phyloP scores from a whole-genome alignment of 2,329 filamentous ascomycete species.

The Ophiostoma ulmi region DNA sequence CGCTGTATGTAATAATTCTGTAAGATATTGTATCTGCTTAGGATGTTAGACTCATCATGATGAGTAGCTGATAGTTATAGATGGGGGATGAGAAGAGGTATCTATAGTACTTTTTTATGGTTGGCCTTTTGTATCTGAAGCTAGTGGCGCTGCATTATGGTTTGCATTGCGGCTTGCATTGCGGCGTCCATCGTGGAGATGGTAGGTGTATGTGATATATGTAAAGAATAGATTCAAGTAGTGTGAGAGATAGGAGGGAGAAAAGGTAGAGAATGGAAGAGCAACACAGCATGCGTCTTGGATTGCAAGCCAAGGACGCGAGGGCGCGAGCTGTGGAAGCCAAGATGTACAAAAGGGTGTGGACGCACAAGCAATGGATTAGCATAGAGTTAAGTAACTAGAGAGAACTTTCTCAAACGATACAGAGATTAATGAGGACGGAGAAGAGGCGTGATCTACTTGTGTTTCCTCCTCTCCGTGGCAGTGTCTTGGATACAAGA shows the following conservation, averaged over 20 bases:
- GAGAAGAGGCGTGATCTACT: not conserved
- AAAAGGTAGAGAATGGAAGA: not conserved
- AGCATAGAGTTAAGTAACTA: not conserved
- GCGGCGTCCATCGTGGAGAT: constrained; percentile 1
- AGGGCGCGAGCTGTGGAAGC: constrained; percentile 11
- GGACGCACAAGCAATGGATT: constrained; percentile 1
- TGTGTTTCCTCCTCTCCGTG: constrained; percentile 10
- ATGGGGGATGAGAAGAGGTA: not conserved
- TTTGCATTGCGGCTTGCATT: not conserved
- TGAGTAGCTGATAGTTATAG: no score
- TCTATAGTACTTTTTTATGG: not conserved
- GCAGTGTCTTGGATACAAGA: constrained; percentile 12
- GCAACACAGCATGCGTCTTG: not conserved
- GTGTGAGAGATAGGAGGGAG: not conserved
- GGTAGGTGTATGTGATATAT: not conserved
- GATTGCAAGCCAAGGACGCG: constrained; percentile 4
- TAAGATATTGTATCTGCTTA: not conserved
- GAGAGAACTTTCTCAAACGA: not conserved
- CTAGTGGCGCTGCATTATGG: not conserved
- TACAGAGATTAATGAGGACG: not conserved
- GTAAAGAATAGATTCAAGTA: not conserved
- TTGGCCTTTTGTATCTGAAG: not conserved
- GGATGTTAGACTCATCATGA: not conserved
- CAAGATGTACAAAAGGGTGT: not conserved
- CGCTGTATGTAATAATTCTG: no score